Conservation (phyloP, 2,329 filamentous ascomycete species). For the Zasmidium cellare region DNA sequence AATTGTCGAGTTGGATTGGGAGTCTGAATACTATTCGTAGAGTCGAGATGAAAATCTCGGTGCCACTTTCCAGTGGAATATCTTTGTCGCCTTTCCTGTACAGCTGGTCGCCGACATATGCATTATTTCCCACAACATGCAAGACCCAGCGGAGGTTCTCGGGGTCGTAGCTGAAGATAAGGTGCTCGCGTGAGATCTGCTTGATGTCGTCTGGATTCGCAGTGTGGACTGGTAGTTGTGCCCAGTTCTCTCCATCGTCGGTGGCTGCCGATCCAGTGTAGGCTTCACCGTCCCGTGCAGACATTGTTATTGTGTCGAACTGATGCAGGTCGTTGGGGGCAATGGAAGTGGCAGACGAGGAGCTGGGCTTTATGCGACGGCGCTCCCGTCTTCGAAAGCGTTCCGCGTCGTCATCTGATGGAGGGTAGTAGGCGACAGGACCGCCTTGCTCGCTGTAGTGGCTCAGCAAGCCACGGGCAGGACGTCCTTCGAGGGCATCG, state of each 20-base stretch:
- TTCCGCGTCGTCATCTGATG: slow-evolving; percentile 56
- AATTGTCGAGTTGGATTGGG: slow-evolving; percentile 59
- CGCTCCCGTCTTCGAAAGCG: slow-evolving; percentile 16
- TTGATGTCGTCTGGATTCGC: slow-evolving; percentile 66
- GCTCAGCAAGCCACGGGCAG: slow-evolving; percentile 29
- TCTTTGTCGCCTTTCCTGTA: slow-evolving; percentile 48
- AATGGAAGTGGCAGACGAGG: slow-evolving; percentile 53
- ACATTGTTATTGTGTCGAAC: not conserved
- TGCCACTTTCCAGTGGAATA: slow-evolving; percentile 63
- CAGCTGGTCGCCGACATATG: slow-evolving; percentile 61
- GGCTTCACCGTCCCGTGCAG: not conserved
- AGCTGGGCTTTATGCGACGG: slow-evolving; percentile 29
- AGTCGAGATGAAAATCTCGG: slow-evolving; percentile 70
- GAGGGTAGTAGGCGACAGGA: slow-evolving; percentile 38
- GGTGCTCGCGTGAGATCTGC: slow-evolving; percentile 71
- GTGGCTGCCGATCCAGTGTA: not conserved
- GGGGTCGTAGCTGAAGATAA: slow-evolving; percentile 70
- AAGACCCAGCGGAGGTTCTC: slow-evolving; percentile 65
- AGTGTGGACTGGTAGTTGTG: slow-evolving; percentile 66
- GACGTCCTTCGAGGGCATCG: slow-evolving; percentile 30
- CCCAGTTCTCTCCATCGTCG: slow-evolving; percentile 19
- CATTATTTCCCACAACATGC: slow-evolving; percentile 65
- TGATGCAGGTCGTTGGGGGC: slow-evolving; percentile 27
- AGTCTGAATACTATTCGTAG: slow-evolving; percentile 69
- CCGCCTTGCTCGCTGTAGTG: slow-evolving; percentile 35